Evolutionary conservation across 805 yeast genomes (phyloP), one percentile per base, ranked within the genome.

Genomic region (Zygoascus tannicola): DNA sequence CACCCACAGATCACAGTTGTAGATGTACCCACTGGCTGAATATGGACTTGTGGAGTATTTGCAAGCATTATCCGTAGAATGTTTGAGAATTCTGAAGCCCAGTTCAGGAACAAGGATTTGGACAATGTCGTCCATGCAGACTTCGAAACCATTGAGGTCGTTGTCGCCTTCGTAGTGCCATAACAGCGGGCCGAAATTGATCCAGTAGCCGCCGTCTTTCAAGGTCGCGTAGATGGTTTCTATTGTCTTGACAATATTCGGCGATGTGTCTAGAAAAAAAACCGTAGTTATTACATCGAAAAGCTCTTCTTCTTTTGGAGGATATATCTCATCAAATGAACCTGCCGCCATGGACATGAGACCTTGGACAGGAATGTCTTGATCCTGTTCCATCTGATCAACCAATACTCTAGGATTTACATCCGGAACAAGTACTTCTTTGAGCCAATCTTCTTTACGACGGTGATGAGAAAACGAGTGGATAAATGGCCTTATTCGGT

Each of bases 261-360:
- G 90, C 0, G 96, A 94, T 0, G 97, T 88, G 60, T 88, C 97
- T 21, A 88, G 68, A 63, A 90, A 90, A 58, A 85, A 88, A 4
- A 80, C 85, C 0, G 71, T 62, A 7, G 60, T 63, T 4, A 62
- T 45, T 1, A 65, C 72, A 38, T 73, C 70, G 32, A 49, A 51
- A 5, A 38, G 26, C 7, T 32, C 32, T 14, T 42, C 34, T 4
- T 54, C 45, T 2, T 70, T 56, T 0, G 80, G 78, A 0, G 85
- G 84, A 56, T 79, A 80, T 15, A 81, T 61, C 48, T 81, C 87
- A 3, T 71, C 69, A 56, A 83, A 83, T 0, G 84, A 78, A 0
- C 92, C 92, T 0, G 86, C 78, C 1, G 78, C 71, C 73, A 82
- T 80, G 0, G 84, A 74, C 82, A 83, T 75, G 10, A 50, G 50